Percentiles rank a stretch among this genome's conserved stretches.
phyloP scores from a whole-genome alignment of 75 land plant genomes.

The Azolla pinnata region DNA sequence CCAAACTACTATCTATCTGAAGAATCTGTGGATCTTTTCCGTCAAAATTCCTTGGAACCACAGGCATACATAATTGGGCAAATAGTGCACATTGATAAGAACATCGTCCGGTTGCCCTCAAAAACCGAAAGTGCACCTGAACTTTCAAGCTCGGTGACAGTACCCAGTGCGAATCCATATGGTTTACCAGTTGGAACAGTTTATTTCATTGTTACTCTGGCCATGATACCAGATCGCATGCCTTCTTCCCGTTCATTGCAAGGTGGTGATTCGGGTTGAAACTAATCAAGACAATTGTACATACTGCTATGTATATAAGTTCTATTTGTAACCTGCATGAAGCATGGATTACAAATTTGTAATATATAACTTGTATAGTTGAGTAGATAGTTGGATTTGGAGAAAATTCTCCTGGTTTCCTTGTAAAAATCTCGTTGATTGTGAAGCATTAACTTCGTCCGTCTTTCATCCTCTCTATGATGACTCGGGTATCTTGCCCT shows the following conservation, averaged over 20 bases:
- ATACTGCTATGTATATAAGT: no score
- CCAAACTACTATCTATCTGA: conserved; percentile 78
- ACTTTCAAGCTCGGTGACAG: conserved; percentile 14
- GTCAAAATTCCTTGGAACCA: conserved; percentile 46
- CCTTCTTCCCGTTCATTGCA: conserved; percentile 47
- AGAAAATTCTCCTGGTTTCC: no score
- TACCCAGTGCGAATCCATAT: conserved; percentile 54
- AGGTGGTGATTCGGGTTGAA: no score
- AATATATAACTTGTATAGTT: no score
- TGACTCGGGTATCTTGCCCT: no score
- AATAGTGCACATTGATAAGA: conserved; percentile 89
- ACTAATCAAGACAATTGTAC: no score
- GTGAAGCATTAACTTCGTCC: no score
- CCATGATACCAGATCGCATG: conserved; percentile 86
- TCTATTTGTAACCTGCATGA: no score
- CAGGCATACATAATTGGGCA: conserved; percentile 86
- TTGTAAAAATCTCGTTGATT: no score
- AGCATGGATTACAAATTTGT: no score
- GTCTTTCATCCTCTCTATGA: no score
- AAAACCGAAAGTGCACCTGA: conserved; percentile 14
- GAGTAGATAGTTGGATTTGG: no score
- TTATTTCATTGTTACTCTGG: conserved; percentile 84
- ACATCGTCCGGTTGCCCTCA: conserved; percentile 24
- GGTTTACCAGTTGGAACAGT: conserved; percentile 75
- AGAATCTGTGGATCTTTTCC: conserved; percentile 92